Evolutionary conservation across 768 basidiomycete genomes (phyloP), one percentile per base, ranked within the genome.

Genomic region (Boletus rubropictus): DNA sequence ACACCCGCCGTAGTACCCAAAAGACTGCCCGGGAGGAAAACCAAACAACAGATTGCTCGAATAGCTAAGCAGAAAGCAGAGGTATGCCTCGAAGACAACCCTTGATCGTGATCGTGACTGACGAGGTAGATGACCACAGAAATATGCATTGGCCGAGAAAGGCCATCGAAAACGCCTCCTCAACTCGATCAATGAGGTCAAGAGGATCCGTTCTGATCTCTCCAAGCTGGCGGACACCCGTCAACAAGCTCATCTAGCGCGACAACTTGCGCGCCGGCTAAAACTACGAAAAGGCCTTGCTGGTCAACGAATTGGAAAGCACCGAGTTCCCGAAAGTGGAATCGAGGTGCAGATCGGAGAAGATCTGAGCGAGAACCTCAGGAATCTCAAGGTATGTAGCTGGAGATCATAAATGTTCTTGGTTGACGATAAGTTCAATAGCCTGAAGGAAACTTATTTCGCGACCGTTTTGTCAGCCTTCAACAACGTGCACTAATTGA

Each of bases 401-500:
- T 21, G 14, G 39, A 11, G 12, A 32, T 32, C 12, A 33, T 12
- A 7, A 14, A 21, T 3, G 7, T 9, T 11, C 21, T 12, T 29
- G 24, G 39, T 18, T 50, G 39, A 56, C 20, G 18, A 2, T 29
- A 17, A 4, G 17, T 25, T 41, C 18, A 42, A 27, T 50, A 95
- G 92, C 89, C 89, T 15, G 92, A 96, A 71, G 93, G 93, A 21
- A 96, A 95, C 62, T 69, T 93, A 28, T 95, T 95, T 77, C 78
- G 82, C 20, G 93, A 96, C 63, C 80, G 90, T 2, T 92, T 91
- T 70, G 66, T 84, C 25, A 91, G 86, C 61, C 69, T 96, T 60
- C 92, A 95, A 58, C 87, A 93, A 51, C 77, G 91, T 24, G 89
- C 87, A 0, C 73, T 94, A 32, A 70, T 95, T 40, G 93, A 96